Evolutionary conservation across 495 filamentous ascomycete genomes (phyloP), one percentile per base, ranked within the genome.

Genomic region (Aspergillus kassunensis): DNA sequence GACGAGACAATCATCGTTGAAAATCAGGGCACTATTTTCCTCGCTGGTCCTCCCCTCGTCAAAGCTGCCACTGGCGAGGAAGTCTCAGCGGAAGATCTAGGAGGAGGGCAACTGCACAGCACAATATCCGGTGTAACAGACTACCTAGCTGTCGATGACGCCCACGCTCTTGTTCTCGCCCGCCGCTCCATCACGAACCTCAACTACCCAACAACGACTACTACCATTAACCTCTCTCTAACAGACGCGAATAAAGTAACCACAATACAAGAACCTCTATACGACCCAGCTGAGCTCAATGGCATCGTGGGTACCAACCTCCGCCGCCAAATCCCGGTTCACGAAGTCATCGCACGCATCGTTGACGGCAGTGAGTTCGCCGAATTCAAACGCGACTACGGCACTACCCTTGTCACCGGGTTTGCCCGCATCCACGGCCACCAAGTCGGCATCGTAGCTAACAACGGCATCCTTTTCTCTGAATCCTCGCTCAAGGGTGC

Each of bases 381-480:
- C 31, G 95, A 97, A 67, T 98, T 97, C 77, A 98, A 98, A 70
- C 83, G 85, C 33, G 83, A 88, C 68, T 98, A 95, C 70, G 93
- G 93, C 34, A 80, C 80, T 2, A 96, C 90, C 0, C 82, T 98
- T 3, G 88, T 97, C 3, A 97, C 93, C 0, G 92, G 93, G 21
- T 98, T 97, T 65, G 91, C 88, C 1, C 76, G 74, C 52, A 97
- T 97, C 62, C 88, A 96, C 68, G 89, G 90, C 25, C 87, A 96
- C 50, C 88, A 83, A 34, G 88, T 98, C 15, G 93, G 93, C 43
- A 96, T 98, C 55, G 74, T 98, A 5, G 93, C 91, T 44, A 97
- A 97, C 76, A 95, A 97, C 62, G 95, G 95, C 44, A 96, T 97
- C 57, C 77, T 98, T n/a, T 96, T 97, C 79, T 92, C 89, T 31